Conservation (phyloP, 2,329 filamentous ascomycete genomes). For the Kalmusia sp. region DNA sequence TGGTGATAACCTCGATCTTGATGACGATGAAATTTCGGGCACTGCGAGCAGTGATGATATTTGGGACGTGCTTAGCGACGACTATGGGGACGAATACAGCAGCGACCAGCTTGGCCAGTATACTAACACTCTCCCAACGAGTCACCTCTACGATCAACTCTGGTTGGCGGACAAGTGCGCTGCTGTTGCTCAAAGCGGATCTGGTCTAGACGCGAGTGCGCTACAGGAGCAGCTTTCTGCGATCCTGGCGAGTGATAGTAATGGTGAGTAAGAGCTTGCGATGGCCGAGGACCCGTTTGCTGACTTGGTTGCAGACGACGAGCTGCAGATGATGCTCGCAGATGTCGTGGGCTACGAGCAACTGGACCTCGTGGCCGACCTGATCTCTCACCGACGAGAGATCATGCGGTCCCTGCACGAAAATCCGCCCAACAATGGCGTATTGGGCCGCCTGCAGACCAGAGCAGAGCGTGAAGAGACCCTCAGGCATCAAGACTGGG, state of each 20-base stretch:
- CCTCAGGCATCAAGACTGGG: constrained; percentile 75
- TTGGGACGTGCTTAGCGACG: constrained; percentile 89
- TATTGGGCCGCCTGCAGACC: constrained; percentile 69
- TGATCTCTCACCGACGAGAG: constrained; percentile 78
- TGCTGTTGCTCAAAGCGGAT: constrained; percentile 68
- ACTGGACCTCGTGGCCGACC: constrained; percentile 87
- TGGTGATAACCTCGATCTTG: constrained; percentile 66
- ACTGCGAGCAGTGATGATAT: constrained; percentile 78
- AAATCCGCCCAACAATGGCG: constrained; percentile 49
- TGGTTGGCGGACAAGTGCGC: constrained; percentile 79
- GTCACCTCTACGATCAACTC: constrained; percentile 59
- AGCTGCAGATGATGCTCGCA: constrained; percentile 87
- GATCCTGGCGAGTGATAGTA: constrained; percentile 71
- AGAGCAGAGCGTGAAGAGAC: constrained; percentile 80
- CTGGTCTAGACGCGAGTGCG: constrained; percentile 71
- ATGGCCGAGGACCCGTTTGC: no score
- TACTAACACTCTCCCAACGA: constrained; percentile 38
- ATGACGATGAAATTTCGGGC: constrained; percentile 69
- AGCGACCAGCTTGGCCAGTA: constrained; percentile 69
- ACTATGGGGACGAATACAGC: constrained; percentile 69
- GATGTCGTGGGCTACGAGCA: constrained; percentile 94
- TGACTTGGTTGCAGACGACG: constrained; percentile 66
- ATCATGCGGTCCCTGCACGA: constrained; percentile 55
- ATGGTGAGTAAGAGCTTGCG: constrained; percentile 43
- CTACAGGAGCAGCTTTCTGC: constrained; percentile 80